Conservation (phyloP, 345 rosid species). For the Gossypium herbaceum region DNA sequence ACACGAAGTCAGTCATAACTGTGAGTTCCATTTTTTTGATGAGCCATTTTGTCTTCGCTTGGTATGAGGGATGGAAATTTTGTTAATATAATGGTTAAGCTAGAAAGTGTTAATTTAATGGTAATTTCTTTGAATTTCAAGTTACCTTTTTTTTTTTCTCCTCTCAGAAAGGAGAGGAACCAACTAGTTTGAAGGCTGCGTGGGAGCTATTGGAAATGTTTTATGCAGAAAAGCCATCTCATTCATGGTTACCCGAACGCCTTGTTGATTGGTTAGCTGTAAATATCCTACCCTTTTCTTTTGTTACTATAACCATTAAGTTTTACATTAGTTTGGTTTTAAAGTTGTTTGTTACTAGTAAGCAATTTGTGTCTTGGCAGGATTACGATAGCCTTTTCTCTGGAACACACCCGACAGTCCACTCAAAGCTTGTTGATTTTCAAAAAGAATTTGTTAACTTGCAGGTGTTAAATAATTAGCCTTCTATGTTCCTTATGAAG, state of each 20-base stretch:
- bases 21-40: slow-evolving; percentile 26
- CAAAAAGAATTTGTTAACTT: slow-evolving; percentile 59
- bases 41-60: background rate
- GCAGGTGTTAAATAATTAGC: slow-evolving; percentile 38
- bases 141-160: slow-evolving; percentile 7
- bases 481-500: background rate
- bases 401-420: slow-evolving; percentile 47
- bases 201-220: slow-evolving; percentile 95
- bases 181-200: slow-evolving; percentile 78
- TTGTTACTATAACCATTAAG: background rate
- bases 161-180: slow-evolving; percentile 45
- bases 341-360: background rate
- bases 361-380: slow-evolving; percentile 39
- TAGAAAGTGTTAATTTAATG: background rate
- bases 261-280: slow-evolving; percentile 94
- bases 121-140: background rate
- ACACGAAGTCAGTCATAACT: slow-evolving; percentile 53
- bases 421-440: slow-evolving; percentile 73
- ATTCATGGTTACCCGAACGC: slow-evolving; percentile 78
- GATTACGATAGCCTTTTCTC: slow-evolving; percentile 76
- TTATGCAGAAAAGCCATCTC: slow-evolving; percentile 69
- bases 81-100: background rate
- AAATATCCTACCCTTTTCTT: slow-evolving; percentile 35
- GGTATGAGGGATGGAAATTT: background rate
- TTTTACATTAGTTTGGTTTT: slow-evolving; percentile 4